Evolutionary conservation across 2,329 filamentous ascomycete genomes (phyloP).

Genomic region (Raffaelea albimanens): DNA sequence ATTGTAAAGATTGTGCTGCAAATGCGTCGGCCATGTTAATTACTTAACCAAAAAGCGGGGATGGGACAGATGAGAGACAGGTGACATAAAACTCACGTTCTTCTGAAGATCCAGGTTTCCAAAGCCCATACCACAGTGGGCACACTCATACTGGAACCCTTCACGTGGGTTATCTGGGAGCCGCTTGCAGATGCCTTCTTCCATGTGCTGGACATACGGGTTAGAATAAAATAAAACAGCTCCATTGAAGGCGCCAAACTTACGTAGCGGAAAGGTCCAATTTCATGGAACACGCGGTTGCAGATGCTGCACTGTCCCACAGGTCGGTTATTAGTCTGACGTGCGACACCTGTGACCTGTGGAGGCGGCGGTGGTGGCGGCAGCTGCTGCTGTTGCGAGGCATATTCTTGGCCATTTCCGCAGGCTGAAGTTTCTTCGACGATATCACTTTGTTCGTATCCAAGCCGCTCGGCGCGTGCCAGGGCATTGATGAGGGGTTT

Average conservation of each 20-base stretch:
- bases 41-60: no score
- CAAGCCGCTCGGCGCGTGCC: slow-evolving; percentile 45
- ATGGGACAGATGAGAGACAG: no score
- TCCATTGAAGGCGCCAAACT: slow-evolving; percentile 5
- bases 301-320: slow-evolving; percentile 19
- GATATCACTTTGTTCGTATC: slow-evolving; percentile 42
- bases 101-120: neutral
- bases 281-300: slow-evolving; percentile 24
- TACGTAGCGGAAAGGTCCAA: slow-evolving; percentile 22
- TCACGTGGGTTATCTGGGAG: neutral
- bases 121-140: neutral
- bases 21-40: no score
- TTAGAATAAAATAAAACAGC: neutral
- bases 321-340: neutral
- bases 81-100: neutral
- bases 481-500: slow-evolving; percentile 47
- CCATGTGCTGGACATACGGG: slow-evolving; percentile 1
- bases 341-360: neutral
- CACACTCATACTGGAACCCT: neutral
- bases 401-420: slow-evolving; percentile 26
- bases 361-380: neutral
- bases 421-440: slow-evolving; percentile 31
- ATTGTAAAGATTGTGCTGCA: no score
- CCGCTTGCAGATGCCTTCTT: slow-evolving; percentile 2
- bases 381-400: slow-evolving; percentile 19